Base-by-base conservation (phyloP, 2,329 filamentous ascomycete genomes). In the Monosporascus sp. region DNA sequence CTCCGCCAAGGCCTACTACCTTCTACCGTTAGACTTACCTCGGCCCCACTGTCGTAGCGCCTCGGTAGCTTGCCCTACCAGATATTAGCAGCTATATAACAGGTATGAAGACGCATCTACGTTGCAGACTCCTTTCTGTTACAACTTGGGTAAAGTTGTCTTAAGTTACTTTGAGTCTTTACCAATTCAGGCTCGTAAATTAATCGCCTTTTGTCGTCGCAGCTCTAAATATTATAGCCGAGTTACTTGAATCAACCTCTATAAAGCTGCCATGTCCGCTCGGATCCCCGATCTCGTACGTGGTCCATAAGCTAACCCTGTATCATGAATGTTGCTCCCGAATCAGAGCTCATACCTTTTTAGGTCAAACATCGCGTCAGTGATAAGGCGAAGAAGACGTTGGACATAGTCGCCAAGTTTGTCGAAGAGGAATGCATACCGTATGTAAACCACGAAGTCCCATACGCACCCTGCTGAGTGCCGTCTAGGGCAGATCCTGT, bases 391-490 rank as follows among this genome's bases (percentile, higher is more conserved):
- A 89, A 87, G 75, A 85, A 88, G 78, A 89, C 88, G 31, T 77
- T 97, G 61, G 92, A 97, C 67, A 69, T 91, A 60, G 89, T 99
- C 62, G 90, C 93, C 77, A 91, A 91, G 72, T 99, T 99, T 66
- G 94, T 99, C 63, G 89, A 97, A 69, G 92, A 96, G 73, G 92
- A 96, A 78, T 99, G 89, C 71, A 87, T 91, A 61, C 88, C 88
- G 83, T 86, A 70, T 74, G 81, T 64, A 31, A 31, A 3, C 19
- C 17, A 16, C 44, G 54, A 35, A 19, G 37, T 58, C 59, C 53
- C 52, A 37, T 35, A 26, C 45, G 19, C 40, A 50, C 27, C 24
- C 50, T 58, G 47, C 64, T 67, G 41, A 64, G 22, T 53, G 53
- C 49, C 55, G 50, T 48, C 26, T 60, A 87, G 82, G 56, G 89